Evolutionary conservation across 208 protist genomes (phyloP).

Genomic region (Leishmania lainsoni): DNA sequence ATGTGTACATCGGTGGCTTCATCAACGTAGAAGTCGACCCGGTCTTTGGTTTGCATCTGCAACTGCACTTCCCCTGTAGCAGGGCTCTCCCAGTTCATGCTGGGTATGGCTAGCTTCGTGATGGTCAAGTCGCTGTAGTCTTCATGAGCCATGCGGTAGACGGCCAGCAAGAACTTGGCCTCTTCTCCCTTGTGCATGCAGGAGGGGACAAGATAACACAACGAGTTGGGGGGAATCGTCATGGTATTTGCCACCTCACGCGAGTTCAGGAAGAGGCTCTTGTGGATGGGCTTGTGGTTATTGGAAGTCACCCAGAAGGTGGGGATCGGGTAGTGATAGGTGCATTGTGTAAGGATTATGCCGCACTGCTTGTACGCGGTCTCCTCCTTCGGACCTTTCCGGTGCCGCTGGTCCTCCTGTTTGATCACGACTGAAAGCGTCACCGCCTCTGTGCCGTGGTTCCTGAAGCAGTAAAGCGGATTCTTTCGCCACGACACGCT

Average conservation of each 20-base stretch:
- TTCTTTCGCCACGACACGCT: slow-evolving; percentile 78
- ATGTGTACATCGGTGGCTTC: slow-evolving; percentile 68
- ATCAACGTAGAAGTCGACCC: slow-evolving; percentile 85
- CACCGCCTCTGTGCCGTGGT: slow-evolving; percentile 45
- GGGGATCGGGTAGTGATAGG: slow-evolving; percentile 39
- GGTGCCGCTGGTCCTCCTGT: slow-evolving; percentile 71
- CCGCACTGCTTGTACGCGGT: slow-evolving; percentile 70
- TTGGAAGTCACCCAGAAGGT: slow-evolving; percentile 78
- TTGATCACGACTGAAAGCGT: slow-evolving; percentile 59
- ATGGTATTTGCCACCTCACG: slow-evolving; percentile 70
- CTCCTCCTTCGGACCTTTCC: slow-evolving; percentile 39
- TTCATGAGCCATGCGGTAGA: slow-evolving; percentile 43
- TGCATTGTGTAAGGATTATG: slow-evolving; percentile 59
- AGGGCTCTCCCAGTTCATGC: slow-evolving; percentile 54
- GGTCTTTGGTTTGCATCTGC: slow-evolving; percentile 50
- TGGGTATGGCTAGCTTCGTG: too few species aligned
- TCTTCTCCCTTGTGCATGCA: slow-evolving; percentile 61
- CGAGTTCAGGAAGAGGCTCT: slow-evolving; percentile 81
- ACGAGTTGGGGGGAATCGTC: slow-evolving; percentile 54
- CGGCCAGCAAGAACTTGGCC: slow-evolving; percentile 50
- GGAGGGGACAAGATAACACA: slow-evolving; percentile 76
- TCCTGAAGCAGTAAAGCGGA: slow-evolving; percentile 74
- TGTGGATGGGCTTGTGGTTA: slow-evolving; percentile 74
- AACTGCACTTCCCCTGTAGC: slow-evolving; percentile 48
- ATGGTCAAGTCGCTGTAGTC: slow-evolving; percentile 57